phyloP scores from a whole-genome alignment of 2,329 filamentous ascomycete species.

The Akanthomyces uredinophilus region DNA sequence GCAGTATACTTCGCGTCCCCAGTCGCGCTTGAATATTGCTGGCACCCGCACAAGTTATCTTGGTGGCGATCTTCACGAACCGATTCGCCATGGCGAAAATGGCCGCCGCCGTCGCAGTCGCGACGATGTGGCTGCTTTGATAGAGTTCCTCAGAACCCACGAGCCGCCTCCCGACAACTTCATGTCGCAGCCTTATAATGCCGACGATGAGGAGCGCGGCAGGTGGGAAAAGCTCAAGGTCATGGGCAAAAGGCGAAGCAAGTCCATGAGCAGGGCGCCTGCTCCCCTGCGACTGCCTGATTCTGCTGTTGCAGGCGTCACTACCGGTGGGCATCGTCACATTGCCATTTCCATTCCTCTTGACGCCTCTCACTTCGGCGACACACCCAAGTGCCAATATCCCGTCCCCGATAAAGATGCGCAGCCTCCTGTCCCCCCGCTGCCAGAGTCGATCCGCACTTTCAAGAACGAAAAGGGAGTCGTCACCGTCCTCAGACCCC shows the following conservation, averaged over 20 bases:
- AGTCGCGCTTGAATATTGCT: background rate
- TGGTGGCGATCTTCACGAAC: conserved; percentile 13
- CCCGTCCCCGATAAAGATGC: conserved; percentile 22
- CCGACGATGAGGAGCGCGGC: conserved; percentile 28
- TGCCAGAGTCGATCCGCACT: conserved; percentile 24
- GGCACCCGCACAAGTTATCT: conserved; percentile 15
- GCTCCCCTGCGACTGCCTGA: conserved; percentile 44
- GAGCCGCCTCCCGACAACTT: conserved; percentile 45
- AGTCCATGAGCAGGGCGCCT: conserved; percentile 26
- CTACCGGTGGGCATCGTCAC: conserved; percentile 48
- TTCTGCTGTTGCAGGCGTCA: conserved; percentile 49
- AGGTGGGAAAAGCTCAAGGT: conserved; percentile 38
- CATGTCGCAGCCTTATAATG: conserved; percentile 40
- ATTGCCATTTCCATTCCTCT: conserved; percentile 58
- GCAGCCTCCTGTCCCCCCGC: conserved; percentile 14
- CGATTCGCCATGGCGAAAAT: background rate
- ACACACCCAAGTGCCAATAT: conserved; percentile 29
- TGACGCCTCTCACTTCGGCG: conserved; percentile 41
- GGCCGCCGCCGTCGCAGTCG: conserved; percentile 7
- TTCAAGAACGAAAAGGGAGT: conserved; percentile 31
- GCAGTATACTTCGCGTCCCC: conserved; percentile 1
- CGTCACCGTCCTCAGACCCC: conserved; percentile 31
- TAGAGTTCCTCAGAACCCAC: conserved; percentile 46
- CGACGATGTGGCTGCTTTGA: conserved; percentile 32
- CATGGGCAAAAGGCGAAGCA: conserved; percentile 33